A percentile compares a stretch with the other conserved stretches of the same genome.
Conservation (phyloP, 73 alveolate species). For the Paramecium biaurelia region DNA sequence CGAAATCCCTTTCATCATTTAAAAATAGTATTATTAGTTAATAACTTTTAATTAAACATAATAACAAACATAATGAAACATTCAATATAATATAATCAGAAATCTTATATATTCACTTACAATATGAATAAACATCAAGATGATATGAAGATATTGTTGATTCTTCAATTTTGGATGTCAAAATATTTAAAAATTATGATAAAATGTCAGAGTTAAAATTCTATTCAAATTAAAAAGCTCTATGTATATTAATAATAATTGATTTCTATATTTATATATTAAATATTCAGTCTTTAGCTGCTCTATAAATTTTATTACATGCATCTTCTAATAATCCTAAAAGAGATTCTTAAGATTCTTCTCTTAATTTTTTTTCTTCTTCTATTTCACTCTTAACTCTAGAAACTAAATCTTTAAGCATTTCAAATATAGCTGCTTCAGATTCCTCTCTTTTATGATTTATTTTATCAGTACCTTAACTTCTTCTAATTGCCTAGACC, state of each 20-base stretch:
- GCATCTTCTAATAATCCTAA: conserved; percentile 94
- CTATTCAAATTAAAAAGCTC: neutral
- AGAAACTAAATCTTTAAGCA: conserved; percentile 86
- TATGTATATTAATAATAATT: neutral
- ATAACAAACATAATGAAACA: neutral
- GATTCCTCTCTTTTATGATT: conserved; percentile 82
- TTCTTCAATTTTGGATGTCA: neutral
- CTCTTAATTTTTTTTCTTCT: conserved; percentile 91
- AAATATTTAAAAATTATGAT: neutral
- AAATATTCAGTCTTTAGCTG: conserved; percentile 58
- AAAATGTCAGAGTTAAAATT: neutral
- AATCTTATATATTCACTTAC: neutral
- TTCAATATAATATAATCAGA: neutral
- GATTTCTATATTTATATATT: neutral
- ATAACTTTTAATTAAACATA: neutral
- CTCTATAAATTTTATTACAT: conserved; percentile 76
- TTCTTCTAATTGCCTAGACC: conserved; percentile 47
- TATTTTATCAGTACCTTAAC: neutral
- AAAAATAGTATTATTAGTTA: neutral
- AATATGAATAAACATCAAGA: neutral
- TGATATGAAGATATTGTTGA: neutral
- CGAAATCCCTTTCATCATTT: neutral
- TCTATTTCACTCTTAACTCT: conserved; percentile 90
- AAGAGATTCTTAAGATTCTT: conserved; percentile 89
- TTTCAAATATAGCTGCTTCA: conserved; percentile 90